These are phyloP conservation scores for Penicillium sp. DNA, from an alignment of 2,329 filamentous ascomycete genomes.

Conservation along the genomic window DNA sequence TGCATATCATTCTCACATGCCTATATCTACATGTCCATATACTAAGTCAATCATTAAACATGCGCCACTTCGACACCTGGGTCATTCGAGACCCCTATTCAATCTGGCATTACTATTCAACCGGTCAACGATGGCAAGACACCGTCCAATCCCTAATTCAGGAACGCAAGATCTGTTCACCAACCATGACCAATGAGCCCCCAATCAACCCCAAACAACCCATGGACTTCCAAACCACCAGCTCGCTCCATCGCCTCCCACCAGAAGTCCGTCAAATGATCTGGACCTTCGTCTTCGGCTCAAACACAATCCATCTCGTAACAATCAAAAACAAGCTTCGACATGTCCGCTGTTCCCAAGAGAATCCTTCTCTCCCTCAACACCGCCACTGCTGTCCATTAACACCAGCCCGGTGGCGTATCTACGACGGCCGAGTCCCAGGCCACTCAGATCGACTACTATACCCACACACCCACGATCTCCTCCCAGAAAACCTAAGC, in stretches of 20 bases:
- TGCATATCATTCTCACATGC: not conserved
- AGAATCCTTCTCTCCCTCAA: conserved; percentile 23
- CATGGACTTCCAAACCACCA: conserved; percentile 20
- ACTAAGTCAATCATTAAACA: conserved; percentile 6
- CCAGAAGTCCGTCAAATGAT: conserved; percentile 41
- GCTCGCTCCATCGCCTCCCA: conserved; percentile 31
- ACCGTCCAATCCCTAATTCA: conserved; percentile 37
- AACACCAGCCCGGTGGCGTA: conserved; percentile 34
- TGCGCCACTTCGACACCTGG: conserved; percentile 43
- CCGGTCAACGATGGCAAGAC: conserved; percentile 37
- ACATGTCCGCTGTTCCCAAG: conserved; percentile 34
- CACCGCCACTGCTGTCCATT: conserved; percentile 37
- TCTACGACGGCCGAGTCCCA: conserved; percentile 18
- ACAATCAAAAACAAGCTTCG: conserved; percentile 36
- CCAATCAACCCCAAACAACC: conserved; percentile 13
- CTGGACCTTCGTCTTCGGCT: conserved; percentile 38
- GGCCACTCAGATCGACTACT: conserved; percentile 25
- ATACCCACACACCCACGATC: conserved; percentile 36
- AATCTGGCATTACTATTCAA: conserved; percentile 41
- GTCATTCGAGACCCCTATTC: conserved; percentile 41
- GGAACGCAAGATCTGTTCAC: conserved; percentile 36
- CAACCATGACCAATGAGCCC: conserved; percentile 5
- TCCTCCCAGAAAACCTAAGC: conserved; percentile 25
- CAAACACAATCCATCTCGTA: conserved; percentile 37
- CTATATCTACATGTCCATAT: not conserved